Evolutionary conservation across 371 early-diverging fungal species (phyloP), one percentile per base, ranked within the genome.

Genomic region (Sporodiniella umbellata): DNA sequence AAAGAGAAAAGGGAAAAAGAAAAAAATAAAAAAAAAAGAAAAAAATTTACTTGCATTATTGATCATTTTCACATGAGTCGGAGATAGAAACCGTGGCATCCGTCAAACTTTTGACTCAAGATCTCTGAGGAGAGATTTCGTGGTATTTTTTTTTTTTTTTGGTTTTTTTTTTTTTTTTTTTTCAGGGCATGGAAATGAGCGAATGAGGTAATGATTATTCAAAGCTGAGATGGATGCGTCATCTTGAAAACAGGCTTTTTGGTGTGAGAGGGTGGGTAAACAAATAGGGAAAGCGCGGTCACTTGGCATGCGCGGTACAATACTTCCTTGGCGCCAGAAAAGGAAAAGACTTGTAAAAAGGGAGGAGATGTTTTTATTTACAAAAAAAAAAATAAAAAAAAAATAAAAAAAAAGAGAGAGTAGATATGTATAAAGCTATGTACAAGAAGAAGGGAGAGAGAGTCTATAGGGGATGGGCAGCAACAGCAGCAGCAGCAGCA

Each of bases 301-400:
- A n/a, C n/a, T n/a, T n/a, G n/a, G n/a, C 55, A 55, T 48, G 55
- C 31, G 21, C 55, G 60, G 25, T 51, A 60, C 43, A 55, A 23
- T 8, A 55, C 47, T 44, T 40, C 31, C n/a, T 47, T 51, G 7
- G 51, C 51, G 24, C 54, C 21, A n/a, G 44, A 48, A 28, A 52
- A 43, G 56, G 55, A 55, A 6, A 22, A 38, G 56, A 43, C 55
- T 54, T 55, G 8, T 17, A 38, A 3, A 23, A 45, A 37, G 21
- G 45, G 19, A n/a, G n/a, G n/a, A n/a, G n/a, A n/a, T n/a, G n/a
- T n/a, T n/a, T n/a, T n/a, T n/a, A n/a, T n/a, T n/a, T n/a, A n/a
- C n/a, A n/a, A 45, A 35, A 39, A 31, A 25, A 39, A 25, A 30
- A 26, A 28, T 17, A 21, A 39, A 54, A 33, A 42, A 35, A 37